These are phyloP conservation scores for Pyrus communis DNA, from an alignment of 306 rosid genomes.

Conservation along the genomic window DNA sequence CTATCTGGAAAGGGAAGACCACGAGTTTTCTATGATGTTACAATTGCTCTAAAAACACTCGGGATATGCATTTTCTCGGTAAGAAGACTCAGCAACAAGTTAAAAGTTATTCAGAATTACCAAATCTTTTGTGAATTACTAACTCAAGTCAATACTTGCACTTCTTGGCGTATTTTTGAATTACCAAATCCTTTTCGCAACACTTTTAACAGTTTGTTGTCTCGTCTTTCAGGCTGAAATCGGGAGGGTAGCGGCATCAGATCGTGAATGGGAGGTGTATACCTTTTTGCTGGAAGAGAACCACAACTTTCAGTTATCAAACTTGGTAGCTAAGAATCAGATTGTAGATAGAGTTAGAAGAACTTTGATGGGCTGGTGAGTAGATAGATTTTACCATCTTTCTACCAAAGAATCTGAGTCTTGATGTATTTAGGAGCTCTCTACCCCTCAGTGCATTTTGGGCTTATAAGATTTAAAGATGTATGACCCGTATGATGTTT, in stretches of 20 bases:
- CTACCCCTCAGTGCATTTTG: not conserved
- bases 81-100: conserved; percentile 8
- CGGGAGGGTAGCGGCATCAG: conserved; percentile 57
- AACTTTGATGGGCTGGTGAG: conserved; percentile 72
- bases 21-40: conserved; percentile 66
- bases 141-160: not conserved
- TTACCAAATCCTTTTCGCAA: not conserved
- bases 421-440: not conserved
- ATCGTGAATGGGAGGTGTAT: conserved; percentile 84
- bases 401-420: not conserved
- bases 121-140: too few species aligned
- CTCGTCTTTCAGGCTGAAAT: conserved; percentile 59
- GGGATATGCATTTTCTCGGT: conserved; percentile 76
- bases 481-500: not conserved
- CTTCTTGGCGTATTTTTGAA: not conserved
- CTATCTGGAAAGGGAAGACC: conserved; percentile 79
- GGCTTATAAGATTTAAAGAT: not conserved
- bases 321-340: conserved; percentile 42
- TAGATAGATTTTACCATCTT: not conserved
- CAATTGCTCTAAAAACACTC: conserved; percentile 59
- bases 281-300: conserved; percentile 74
- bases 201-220: not conserved
- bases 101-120: too few species aligned
- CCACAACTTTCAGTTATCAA: conserved; percentile 33
- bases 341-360: conserved; percentile 73